phyloP scores from a whole-genome alignment of 495 filamentous ascomycete genomes.

The Xanthoparmelia taractica region DNA sequence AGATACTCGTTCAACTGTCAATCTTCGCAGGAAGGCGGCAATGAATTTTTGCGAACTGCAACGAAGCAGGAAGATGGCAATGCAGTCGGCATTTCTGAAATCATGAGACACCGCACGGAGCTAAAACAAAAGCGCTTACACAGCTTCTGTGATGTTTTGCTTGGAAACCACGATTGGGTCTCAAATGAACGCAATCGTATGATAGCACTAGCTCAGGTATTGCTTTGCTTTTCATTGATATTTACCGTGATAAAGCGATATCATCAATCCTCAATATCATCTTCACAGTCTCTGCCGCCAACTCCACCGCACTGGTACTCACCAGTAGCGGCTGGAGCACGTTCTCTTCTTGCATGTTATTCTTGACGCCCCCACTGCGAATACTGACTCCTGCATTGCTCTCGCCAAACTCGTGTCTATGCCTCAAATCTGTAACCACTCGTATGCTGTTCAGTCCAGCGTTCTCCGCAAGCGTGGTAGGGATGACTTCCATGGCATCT shows the following conservation, averaged over 20 bases:
- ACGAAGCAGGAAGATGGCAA: background rate
- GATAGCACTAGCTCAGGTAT: background rate
- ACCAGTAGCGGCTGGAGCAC: conserved; percentile 94
- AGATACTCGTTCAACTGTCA: background rate
- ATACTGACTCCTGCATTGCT: conserved; percentile 95
- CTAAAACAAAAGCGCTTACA: background rate
- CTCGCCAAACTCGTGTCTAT: conserved; percentile 89
- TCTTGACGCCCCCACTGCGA: conserved; percentile 90
- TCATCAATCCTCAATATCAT: conserved; percentile 98
- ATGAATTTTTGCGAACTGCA: background rate
- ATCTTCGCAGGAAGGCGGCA: background rate
- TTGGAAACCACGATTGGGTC: background rate
- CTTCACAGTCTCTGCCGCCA: conserved; percentile 96
- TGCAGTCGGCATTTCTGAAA: background rate
- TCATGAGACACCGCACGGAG: background rate
- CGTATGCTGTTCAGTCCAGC: conserved; percentile 95
- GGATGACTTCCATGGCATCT: conserved; percentile 94
- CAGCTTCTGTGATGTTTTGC: background rate
- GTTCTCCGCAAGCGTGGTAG: conserved; percentile 94
- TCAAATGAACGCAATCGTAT: background rate
- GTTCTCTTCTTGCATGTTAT: conserved; percentile 92
- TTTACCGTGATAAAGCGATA: conserved; percentile 61
- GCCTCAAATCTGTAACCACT: conserved; percentile 93
- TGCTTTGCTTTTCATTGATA: background rate
- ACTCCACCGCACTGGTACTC: conserved; percentile 92